Conservation (phyloP, 495 filamentous ascomycete species). For the Aspergillus steynii region DNA sequence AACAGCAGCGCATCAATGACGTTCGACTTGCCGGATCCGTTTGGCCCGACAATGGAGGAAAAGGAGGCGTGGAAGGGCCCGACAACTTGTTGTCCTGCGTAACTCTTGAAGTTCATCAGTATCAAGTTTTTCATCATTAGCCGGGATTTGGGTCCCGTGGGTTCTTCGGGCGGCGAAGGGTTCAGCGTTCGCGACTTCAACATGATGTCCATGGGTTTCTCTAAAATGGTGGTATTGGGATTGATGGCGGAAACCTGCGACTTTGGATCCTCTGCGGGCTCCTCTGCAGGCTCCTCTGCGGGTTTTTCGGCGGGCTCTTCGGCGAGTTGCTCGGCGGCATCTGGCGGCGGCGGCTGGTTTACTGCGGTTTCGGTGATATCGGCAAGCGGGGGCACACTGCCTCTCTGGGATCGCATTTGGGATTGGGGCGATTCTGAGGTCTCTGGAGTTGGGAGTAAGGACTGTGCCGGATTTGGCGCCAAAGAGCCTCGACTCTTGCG, state of each 20-base stretch:
- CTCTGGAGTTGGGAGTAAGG: slow-evolving; percentile 61
- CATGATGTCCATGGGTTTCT: slow-evolving; percentile 93
- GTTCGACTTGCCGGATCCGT: slow-evolving; percentile 97
- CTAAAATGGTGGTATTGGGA: slow-evolving; percentile 70
- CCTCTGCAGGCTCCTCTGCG: slow-evolving; percentile 4
- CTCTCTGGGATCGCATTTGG: slow-evolving; percentile 46
- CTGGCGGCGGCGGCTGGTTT: slow-evolving; percentile 56
- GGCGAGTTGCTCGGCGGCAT: slow-evolving; percentile 33
- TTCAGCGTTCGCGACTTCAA: slow-evolving; percentile 78
- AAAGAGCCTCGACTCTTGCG: slow-evolving; percentile 54
- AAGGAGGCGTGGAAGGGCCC: slow-evolving; percentile 97
- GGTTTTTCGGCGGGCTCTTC: slow-evolving; percentile 21
- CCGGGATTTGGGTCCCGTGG: slow-evolving; percentile 71
- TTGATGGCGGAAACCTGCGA: slow-evolving; percentile 65
- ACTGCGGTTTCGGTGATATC: slow-evolving; percentile 75
- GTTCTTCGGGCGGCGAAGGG: slow-evolving; percentile 64
- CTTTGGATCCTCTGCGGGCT: slow-evolving; percentile 39
- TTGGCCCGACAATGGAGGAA: slow-evolving; percentile 97
- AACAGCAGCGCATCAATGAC: slow-evolving; percentile 98
- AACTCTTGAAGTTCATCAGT: slow-evolving; percentile 96
- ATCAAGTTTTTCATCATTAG: slow-evolving; percentile 90
- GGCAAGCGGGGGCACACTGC: slow-evolving; percentile 63
- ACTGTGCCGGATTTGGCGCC: slow-evolving; percentile 42
- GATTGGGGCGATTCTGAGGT: slow-evolving; percentile 54
- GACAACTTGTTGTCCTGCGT: slow-evolving; percentile 91